phyloP scores from a whole-genome alignment of 2,329 filamentous ascomycete species.

The Cladosporium colombiae region DNA sequence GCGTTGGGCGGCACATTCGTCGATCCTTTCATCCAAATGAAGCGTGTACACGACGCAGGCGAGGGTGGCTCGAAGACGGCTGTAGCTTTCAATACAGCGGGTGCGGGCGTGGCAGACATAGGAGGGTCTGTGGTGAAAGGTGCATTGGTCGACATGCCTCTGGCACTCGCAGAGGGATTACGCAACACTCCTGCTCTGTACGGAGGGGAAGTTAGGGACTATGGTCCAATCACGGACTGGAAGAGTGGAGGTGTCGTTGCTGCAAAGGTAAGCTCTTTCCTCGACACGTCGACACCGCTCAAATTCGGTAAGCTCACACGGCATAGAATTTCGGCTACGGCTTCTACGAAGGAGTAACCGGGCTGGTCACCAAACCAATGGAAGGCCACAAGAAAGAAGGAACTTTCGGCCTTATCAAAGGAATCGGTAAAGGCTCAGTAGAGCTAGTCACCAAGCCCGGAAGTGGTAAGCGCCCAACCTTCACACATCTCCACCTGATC shows the following conservation, averaged over 20 bases:
- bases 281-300: neutral
- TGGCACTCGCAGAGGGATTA: slow-evolving; percentile 6
- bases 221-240: slow-evolving; percentile 5
- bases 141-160: neutral
- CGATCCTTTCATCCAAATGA: slow-evolving; percentile 10
- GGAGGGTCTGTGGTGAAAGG: neutral
- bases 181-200: slow-evolving; percentile 4
- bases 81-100: neutral
- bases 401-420: neutral
- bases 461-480: neutral
- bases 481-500: neutral
- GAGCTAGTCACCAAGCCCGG: slow-evolving; percentile 2
- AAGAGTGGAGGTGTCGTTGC: slow-evolving; percentile 6
- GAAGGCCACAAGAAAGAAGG: slow-evolving; percentile 2
- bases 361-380: neutral
- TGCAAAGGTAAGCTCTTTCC: neutral
- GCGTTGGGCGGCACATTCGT: slow-evolving; percentile 10
- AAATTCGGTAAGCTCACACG: neutral
- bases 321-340: slow-evolving; percentile 3
- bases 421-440: neutral
- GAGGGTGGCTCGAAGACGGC: neutral
- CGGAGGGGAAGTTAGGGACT: neutral
- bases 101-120: neutral
- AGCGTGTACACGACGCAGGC: slow-evolving; percentile 1
- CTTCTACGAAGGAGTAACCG: slow-evolving; percentile 1